These are phyloP conservation scores for Vitis riparia DNA, from an alignment of 164 flowering plant genomes.

Conservation along the genomic window DNA sequence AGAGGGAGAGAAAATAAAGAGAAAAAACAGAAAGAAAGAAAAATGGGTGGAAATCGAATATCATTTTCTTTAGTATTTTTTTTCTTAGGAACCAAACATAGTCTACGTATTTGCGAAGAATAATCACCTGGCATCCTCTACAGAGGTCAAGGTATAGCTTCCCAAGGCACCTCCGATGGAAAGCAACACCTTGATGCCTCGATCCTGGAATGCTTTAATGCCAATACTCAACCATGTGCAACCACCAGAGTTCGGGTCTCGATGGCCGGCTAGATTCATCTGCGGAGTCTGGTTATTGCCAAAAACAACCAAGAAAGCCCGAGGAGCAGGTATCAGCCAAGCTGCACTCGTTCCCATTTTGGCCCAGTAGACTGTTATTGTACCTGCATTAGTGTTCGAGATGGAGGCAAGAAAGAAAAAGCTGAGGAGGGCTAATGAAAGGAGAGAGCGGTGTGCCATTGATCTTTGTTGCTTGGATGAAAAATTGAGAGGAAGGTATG, in stretches of 20 bases:
- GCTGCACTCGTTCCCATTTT: conserved; percentile 12
- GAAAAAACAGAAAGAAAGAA: no score
- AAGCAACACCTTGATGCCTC: conserved; percentile 17
- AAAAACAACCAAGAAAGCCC: conserved; percentile 11
- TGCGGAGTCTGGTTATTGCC: conserved; percentile 14
- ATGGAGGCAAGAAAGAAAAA: no score
- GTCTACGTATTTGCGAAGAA: no score
- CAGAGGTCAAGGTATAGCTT: conserved; percentile 17
- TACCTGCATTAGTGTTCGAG: no score
- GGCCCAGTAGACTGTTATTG: conserved; percentile 14
- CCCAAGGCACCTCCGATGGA: conserved; percentile 16
- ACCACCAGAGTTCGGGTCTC: not conserved
- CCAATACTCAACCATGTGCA: conserved; percentile 9
- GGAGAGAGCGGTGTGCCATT: no score
- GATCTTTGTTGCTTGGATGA: no score
- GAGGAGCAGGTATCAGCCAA: conserved; percentile 13
- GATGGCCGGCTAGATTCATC: conserved; percentile 22
- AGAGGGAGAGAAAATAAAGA: no score
- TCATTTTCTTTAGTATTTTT: no score
- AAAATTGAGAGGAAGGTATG: no score
- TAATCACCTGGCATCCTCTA: conserved; percentile 20
- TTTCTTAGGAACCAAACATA: no score
- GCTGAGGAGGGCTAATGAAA: no score
- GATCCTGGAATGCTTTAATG: conserved; percentile 10
- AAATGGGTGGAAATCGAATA: no score